Evolutionary conservation across 139 green algal genomes (phyloP).

Genomic region (Helicosporidium sp.): DNA sequence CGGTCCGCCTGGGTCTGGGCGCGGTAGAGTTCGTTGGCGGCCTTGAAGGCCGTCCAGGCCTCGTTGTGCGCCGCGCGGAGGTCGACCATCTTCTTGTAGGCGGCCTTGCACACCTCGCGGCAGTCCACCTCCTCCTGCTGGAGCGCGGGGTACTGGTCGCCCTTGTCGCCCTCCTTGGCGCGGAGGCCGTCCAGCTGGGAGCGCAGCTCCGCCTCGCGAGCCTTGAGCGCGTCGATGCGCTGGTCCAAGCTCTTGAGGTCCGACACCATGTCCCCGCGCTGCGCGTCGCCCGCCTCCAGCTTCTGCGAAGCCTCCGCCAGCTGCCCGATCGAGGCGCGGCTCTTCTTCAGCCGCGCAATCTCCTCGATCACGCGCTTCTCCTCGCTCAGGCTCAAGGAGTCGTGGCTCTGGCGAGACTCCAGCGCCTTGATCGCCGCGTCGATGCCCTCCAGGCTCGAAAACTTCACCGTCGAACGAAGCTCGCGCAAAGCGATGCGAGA

Average conservation of each 20-base stretch:
- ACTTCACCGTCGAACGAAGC: slow-evolving; percentile 16
- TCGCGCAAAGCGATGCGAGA: slow-evolving; percentile 8
- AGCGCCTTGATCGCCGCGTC: slow-evolving; percentile 11
- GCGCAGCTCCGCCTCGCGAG: slow-evolving; percentile 11
- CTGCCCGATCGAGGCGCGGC: slow-evolving; percentile 3
- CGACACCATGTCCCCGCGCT: slow-evolving; percentile 4
- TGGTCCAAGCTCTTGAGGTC: slow-evolving; percentile 15
- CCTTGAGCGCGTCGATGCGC: slow-evolving; percentile 7
- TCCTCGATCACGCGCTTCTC: slow-evolving; percentile 24
- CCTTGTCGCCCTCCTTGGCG: slow-evolving; percentile 1
- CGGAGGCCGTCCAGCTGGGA: slow-evolving; percentile 1
- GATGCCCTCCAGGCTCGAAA: slow-evolving; percentile 20
- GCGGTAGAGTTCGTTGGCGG: slow-evolving; percentile 8
- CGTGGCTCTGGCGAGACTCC: slow-evolving; percentile 15
- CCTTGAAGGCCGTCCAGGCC: slow-evolving; percentile 18
- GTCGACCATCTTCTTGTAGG: slow-evolving; percentile 26
- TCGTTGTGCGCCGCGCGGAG: slow-evolving; percentile 13
- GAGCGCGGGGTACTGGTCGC: not conserved
- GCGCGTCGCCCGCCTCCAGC: slow-evolving; percentile 8
- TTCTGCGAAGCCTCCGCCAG: slow-evolving; percentile 1
- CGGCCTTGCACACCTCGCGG: slow-evolving; percentile 20
- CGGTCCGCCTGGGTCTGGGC: slow-evolving; percentile 11
- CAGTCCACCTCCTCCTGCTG: not conserved
- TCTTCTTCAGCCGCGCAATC: slow-evolving; percentile 16
- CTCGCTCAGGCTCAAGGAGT: slow-evolving; percentile 13